Percentiles rank a stretch among this genome's conserved stretches.
Evolutionary conservation across 208 protist species (phyloP).

Genomic region (Acanthamoeba royreba): DNA sequence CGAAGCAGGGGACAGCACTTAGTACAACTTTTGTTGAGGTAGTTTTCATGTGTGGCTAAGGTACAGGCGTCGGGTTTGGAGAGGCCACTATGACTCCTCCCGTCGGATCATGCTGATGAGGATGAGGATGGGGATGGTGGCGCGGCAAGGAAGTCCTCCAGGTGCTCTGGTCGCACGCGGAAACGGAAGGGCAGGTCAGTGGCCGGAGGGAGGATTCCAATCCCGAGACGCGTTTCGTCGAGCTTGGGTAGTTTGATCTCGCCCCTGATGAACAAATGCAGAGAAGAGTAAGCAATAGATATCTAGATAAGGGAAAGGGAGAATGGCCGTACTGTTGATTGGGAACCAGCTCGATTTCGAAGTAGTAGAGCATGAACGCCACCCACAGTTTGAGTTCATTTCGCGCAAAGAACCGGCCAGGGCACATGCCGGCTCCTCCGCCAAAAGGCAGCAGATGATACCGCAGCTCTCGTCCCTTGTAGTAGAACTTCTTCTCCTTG

Average conservation of each 20-base stretch:
- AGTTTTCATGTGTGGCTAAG: no score
- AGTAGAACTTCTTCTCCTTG: slow-evolving; percentile 8
- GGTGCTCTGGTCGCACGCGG: background rate
- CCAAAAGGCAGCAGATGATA: slow-evolving; percentile 28
- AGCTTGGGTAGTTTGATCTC: background rate
- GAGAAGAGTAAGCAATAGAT: no score
- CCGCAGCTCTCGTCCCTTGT: background rate
- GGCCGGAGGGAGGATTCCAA: background rate
- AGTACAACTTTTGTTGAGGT: no score
- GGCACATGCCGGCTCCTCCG: background rate
- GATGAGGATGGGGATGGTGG: no score
- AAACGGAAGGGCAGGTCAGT: slow-evolving; percentile 20
- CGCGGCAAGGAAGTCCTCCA: background rate
- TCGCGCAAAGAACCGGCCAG: slow-evolving; percentile 21
- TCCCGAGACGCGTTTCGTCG: background rate
- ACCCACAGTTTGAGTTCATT: slow-evolving; percentile 43
- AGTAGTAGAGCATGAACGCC: slow-evolving; percentile 12
- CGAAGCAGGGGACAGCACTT: no score
- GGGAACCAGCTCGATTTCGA: background rate
- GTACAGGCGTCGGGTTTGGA: no score
- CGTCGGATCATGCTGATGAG: no score
- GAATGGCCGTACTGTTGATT: background rate
- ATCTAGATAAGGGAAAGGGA: background rate
- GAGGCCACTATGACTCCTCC: no score
- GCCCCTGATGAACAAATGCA: background rate